Evolutionary conservation across 495 filamentous ascomycete genomes (phyloP).

Genomic region (Darksidea phi): DNA sequence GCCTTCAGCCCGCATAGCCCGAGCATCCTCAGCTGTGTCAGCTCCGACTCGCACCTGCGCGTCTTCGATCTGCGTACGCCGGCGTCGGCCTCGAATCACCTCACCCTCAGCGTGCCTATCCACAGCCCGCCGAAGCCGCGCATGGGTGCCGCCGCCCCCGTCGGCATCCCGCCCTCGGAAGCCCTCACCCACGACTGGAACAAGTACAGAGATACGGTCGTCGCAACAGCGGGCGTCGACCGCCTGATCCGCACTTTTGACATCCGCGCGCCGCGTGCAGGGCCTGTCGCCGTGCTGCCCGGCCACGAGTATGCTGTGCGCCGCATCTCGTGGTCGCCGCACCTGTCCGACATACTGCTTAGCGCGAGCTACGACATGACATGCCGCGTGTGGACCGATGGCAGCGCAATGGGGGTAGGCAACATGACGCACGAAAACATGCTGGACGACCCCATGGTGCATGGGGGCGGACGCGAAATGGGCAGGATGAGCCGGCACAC

Average conservation of each 20-base stretch:
- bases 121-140: conserved; percentile 57
- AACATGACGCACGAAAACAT: conserved; percentile 44
- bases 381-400: conserved; percentile 86
- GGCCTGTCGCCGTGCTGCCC: conserved; percentile 65
- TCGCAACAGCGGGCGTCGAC: conserved; percentile 92
- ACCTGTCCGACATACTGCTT: conserved; percentile 78
- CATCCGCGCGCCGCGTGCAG: conserved; percentile 67
- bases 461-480: conserved; percentile 63
- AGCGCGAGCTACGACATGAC: conserved; percentile 98
- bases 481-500: conserved; percentile 89
- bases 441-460: conserved; percentile 36
- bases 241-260: conserved; percentile 83
- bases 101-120: conserved; percentile 72
- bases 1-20: conserved; percentile 78
- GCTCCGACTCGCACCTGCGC: conserved; percentile 79
- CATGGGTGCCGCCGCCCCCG: conserved; percentile 44
- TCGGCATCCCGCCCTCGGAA: conserved; percentile 63
- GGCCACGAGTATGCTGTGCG: conserved; percentile 92
- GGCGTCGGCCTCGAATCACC: conserved; percentile 75
- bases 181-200: conserved; percentile 98
- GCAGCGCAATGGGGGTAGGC: conserved; percentile 53
- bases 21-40: conserved; percentile 74
- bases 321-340: conserved; percentile 84
- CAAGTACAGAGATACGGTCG: conserved; percentile 80
- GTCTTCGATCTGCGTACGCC: conserved; percentile 89